Percentiles rank a stretch among this genome's conserved stretches.
Evolutionary conservation across 225 moss, liverwort and hornwort genomes (phyloP).

Genomic region (Bryum argenteum): DNA sequence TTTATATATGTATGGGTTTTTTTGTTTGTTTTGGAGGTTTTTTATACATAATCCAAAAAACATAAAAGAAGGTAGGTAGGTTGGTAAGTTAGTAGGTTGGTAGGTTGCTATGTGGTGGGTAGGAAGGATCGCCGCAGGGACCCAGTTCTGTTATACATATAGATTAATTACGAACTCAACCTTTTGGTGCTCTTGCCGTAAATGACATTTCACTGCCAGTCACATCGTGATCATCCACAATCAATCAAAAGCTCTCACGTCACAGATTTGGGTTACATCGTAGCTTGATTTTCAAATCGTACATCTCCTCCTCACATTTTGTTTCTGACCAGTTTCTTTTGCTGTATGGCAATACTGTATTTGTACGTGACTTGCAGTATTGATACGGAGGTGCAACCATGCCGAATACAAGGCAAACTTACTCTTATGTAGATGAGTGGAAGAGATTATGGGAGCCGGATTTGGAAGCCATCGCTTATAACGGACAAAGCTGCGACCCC

Average conservation of each 20-base stretch:
- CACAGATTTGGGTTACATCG: not conserved
- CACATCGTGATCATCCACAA: constrained; percentile 1
- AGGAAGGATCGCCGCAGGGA: too few species aligned
- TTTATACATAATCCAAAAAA: too few species aligned
- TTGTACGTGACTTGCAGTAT: not conserved
- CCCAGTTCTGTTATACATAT: too few species aligned
- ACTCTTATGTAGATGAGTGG: constrained; percentile 41
- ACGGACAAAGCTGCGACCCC: constrained; percentile 37
- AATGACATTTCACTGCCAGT: not conserved
- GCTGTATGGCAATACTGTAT: not conserved
- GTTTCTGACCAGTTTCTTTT: not conserved
- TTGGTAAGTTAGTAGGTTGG: too few species aligned
- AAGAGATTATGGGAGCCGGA: constrained; percentile 45
- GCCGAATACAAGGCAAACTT: constrained; percentile 23
- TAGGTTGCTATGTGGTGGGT: too few species aligned
- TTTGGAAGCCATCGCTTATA: constrained; percentile 36
- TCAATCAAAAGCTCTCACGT: not conserved
- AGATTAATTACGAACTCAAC: not conserved
- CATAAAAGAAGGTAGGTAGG: too few species aligned
- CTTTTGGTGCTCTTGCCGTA: constrained; percentile 7
- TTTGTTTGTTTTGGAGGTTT: too few species aligned
- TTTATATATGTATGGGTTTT: too few species aligned
- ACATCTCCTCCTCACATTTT: not conserved
- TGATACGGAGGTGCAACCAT: constrained; percentile 15
- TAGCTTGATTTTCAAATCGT: not conserved